A percentile compares a stretch with the other conserved stretches of the same genome.
These are phyloP conservation scores for Globisporangium okanoganense DNA, from an alignment of 352 stramenopile genomes.

Conservation along the genomic window DNA sequence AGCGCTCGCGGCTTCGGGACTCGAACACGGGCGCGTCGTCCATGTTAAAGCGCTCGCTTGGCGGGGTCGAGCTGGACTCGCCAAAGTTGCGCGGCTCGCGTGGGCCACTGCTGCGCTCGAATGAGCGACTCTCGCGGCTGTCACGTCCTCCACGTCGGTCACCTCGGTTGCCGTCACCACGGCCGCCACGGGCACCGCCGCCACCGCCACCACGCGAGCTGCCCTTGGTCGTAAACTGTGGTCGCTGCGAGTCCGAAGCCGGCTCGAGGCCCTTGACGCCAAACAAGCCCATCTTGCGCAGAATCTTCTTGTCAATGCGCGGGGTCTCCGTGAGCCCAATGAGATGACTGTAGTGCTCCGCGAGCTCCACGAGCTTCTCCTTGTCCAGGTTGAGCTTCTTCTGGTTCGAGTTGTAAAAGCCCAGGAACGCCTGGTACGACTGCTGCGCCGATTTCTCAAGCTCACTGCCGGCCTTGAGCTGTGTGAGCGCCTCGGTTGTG, in stretches of 20 bases:
- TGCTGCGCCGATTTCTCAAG: conserved; percentile 76
- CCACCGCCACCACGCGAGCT: not conserved
- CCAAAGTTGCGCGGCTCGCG: conserved; percentile 16
- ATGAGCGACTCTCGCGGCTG: not conserved
- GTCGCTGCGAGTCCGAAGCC: conserved; percentile 11
- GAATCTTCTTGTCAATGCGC: conserved; percentile 78
- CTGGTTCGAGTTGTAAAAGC: conserved; percentile 89
- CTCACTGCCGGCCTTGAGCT: conserved; percentile 40
- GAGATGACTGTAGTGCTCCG: conserved; percentile 58
- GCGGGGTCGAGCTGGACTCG: conserved; percentile 7
- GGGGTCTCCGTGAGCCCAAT: conserved; percentile 72
- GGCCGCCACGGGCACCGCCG: not conserved
- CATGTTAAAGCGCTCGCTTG: conserved; percentile 13
- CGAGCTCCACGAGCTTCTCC: conserved; percentile 66
- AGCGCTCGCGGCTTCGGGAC: not conserved
- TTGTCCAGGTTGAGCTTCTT: conserved; percentile 37
- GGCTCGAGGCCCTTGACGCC: conserved; percentile 64
- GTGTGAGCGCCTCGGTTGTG: conserved; percentile 21
- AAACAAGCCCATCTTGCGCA: conserved; percentile 89
- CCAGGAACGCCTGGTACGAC: conserved; percentile 94
- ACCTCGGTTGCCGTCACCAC: not conserved
- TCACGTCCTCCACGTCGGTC: not conserved
- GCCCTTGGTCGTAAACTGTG: conserved; percentile 16
- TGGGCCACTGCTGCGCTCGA: not conserved
- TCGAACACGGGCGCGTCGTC: not conserved